Conservation (phyloP, 2,329 filamentous ascomycete genomes). For the Xylariomycetidae sp. region DNA sequence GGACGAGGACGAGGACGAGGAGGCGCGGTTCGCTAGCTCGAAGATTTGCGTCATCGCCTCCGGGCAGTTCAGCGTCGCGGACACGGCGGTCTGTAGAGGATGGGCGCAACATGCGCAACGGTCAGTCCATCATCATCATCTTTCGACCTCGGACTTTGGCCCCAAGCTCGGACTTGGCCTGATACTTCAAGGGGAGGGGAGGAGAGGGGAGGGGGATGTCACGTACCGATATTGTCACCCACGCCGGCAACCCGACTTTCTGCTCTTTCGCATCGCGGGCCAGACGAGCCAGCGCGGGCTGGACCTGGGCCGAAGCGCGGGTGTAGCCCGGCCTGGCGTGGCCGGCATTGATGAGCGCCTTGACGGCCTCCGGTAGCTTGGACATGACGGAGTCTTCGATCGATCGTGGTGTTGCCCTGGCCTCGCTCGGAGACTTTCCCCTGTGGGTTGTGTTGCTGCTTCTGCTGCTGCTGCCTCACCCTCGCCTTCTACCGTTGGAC, state of each 20-base stretch:
- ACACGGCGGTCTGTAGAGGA: conserved; percentile 60
- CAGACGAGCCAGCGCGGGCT: conserved; percentile 58
- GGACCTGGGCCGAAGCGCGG: conserved; percentile 57
- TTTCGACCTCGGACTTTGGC: too few species aligned
- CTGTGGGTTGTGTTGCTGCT: too few species aligned
- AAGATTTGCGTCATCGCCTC: conserved; percentile 63
- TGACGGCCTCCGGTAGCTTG: conserved; percentile 65
- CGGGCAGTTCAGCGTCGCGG: conserved; percentile 82
- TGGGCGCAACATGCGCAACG: too few species aligned
- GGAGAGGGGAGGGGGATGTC: neutral
- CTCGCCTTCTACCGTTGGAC: too few species aligned
- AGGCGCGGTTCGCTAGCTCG: conserved; percentile 35
- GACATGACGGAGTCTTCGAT: conserved; percentile 48
- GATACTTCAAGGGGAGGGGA: too few species aligned
- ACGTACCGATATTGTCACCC: conserved; percentile 28
- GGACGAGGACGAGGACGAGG: neutral
- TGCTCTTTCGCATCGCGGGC: conserved; percentile 56
- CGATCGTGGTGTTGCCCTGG: too few species aligned
- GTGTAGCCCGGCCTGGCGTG: conserved; percentile 60
- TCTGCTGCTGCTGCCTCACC: too few species aligned
- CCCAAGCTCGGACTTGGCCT: too few species aligned
- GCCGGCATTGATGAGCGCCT: conserved; percentile 66
- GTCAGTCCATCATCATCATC: neutral
- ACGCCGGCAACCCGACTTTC: conserved; percentile 30
- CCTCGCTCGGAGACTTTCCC: too few species aligned